phyloP scores from a whole-genome alignment of 1,284 basidiomycete genomes.

The Vanrija sp. region DNA sequence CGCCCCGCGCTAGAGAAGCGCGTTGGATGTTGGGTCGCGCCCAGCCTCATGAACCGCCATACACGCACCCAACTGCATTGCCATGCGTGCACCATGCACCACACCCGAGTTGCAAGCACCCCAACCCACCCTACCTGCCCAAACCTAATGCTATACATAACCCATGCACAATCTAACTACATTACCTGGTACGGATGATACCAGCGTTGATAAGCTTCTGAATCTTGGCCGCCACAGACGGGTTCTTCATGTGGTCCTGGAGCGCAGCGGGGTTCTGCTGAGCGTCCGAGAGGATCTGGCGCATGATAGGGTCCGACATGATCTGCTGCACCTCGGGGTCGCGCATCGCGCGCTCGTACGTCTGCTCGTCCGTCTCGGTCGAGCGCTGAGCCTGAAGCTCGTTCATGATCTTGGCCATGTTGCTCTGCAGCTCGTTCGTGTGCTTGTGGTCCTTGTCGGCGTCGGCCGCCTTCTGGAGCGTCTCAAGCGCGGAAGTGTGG shows the following conservation, averaged over 20 bases:
- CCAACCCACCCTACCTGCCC: too few species aligned
- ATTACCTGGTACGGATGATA: constrained; percentile 60
- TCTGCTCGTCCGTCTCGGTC: constrained; percentile 87
- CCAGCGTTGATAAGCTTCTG: constrained; percentile 91
- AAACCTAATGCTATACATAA: too few species aligned
- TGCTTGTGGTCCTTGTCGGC: constrained; percentile 74
- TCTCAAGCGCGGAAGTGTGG: constrained; percentile 78
- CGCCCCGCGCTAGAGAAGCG: too few species aligned
- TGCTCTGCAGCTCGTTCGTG: constrained; percentile 70
- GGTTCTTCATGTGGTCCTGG: constrained; percentile 97
- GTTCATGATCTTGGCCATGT: constrained; percentile 73
- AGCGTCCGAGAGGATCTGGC: constrained; percentile 90
- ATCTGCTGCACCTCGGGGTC: constrained; percentile 87
- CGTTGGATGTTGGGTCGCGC: too few species aligned
- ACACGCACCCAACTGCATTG: too few species aligned
- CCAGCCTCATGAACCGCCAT: too few species aligned
- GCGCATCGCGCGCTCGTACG: constrained; percentile 87
- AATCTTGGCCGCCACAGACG: constrained; percentile 48
- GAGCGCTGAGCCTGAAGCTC: constrained; percentile 78
- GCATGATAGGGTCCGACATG: constrained; percentile 62
- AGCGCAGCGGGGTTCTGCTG: constrained; percentile 84
- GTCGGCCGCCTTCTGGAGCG: constrained; percentile 66
- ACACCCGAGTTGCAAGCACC: too few species aligned
- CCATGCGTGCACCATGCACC: too few species aligned
- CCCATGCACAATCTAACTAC: too few species aligned